Evolutionary conservation across 2,329 filamentous ascomycete species (phyloP), one percentile per base, ranked within the genome.

Genomic region (Fusarium luffae): DNA sequence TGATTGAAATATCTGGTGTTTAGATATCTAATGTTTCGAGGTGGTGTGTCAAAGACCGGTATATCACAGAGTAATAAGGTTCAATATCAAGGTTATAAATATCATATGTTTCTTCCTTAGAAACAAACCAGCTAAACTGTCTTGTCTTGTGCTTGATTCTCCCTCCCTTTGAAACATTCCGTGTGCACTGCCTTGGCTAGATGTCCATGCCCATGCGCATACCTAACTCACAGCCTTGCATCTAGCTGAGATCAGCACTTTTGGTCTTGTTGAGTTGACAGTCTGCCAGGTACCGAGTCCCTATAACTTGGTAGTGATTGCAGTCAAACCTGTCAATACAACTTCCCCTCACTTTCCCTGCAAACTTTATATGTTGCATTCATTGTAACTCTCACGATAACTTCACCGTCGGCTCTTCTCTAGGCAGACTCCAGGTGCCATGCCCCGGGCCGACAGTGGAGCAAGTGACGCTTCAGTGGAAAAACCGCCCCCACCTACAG

Each of bases 391-490:
- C 32, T 59, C 40, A 37, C 21, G 51, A 42, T 46, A 48, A n/a
- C 34, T 16, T 49, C 30, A 13, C 37, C 7, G 21, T 42, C 7
- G 25, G 34, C 34, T 47, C 11, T 41, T 47, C n/a, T 59, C 28
- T 34, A 51, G 48, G 30, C 34, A 18, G n/a, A 51, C 34, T 30
- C 42, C 19, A 19, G 23, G 23, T 46, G 18, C 11, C 13, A 32
- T 5, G 28, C 41, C 25, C 47, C 48, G 30, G 61, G 37, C 54
- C 61, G 48, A 42, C 41, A 41, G 54, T 64, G 62, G 62, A 25
- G 60, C 34, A 51, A 54, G 63, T 66, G 63, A 66, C 63, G 62
- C 43, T 61, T 18, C 37, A 54, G 61, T 49, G 47, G 54, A 19
- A 48, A 37, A 41, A 48, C 32, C 37, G 14, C 54, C 41, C 32